Evolutionary conservation across 495 filamentous ascomycete genomes (phyloP).

Genomic region (Tuber microsphaerosporum): DNA sequence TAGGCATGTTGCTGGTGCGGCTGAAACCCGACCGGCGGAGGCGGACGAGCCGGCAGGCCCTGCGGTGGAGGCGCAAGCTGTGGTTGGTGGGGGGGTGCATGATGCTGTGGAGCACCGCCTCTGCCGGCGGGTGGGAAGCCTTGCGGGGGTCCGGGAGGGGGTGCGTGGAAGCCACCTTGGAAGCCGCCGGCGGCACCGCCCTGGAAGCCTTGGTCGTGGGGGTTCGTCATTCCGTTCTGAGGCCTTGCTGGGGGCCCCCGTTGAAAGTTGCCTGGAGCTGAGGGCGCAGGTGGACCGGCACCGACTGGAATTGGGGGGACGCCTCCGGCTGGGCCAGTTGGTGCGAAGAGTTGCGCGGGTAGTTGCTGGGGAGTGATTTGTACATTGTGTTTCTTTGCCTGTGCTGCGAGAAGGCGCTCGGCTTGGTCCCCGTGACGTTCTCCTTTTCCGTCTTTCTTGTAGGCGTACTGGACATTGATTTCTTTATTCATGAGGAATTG

Average conservation of each 20-base stretch:
- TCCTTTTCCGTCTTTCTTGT: conserved; percentile 98
- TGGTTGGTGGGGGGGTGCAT: conserved; percentile 33
- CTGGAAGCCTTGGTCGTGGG: conserved; percentile 30
- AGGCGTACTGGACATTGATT: conserved; percentile 92
- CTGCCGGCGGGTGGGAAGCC: conserved; percentile 23
- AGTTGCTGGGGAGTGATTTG: conserved; percentile 38
- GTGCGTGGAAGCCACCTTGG: conserved; percentile 25
- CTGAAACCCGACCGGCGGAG: conserved; percentile 36
- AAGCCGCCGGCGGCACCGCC: conserved; percentile 9
- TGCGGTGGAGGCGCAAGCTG: conserved; percentile 39
- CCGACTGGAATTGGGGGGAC: conserved; percentile 27
- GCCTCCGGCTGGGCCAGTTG: conserved; percentile 33
- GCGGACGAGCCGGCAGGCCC: conserved; percentile 38
- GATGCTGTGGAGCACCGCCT: conserved; percentile 21
- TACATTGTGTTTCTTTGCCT: conserved; percentile 91
- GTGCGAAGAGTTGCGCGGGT: conserved; percentile 39
- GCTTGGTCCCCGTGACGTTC: conserved; percentile 93
- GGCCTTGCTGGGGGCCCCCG: conserved; percentile 27
- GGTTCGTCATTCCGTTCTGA: conserved; percentile 19
- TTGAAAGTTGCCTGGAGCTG: conserved; percentile 30
- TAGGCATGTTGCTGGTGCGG: conserved; percentile 32
- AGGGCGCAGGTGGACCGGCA: conserved; percentile 28
- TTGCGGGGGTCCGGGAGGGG: conserved; percentile 29
- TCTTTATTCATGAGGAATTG: conserved; percentile 97
- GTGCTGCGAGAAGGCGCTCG: conserved; percentile 82